A percentile compares a stretch with the other conserved stretches of the same genome.
phyloP scores from a whole-genome alignment of 208 protist genomes.

The Dictyostelium gargantuum region DNA sequence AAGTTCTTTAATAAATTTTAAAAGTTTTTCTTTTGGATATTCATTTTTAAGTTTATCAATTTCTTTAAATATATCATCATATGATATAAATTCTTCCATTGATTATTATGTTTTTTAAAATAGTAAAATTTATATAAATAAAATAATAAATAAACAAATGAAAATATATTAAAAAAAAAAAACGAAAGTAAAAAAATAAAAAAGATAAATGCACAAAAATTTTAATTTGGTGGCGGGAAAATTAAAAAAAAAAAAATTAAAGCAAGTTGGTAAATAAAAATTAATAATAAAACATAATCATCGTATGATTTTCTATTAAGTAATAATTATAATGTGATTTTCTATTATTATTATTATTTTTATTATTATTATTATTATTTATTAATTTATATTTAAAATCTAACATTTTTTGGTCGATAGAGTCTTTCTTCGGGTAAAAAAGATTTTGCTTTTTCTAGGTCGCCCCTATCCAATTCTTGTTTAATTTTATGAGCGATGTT shows the following conservation, averaged over 20 bases:
- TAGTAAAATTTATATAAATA: too few relatives aligned
- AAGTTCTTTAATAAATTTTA: background rate
- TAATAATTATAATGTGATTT: too few relatives aligned
- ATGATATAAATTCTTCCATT: background rate
- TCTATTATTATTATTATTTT: too few relatives aligned
- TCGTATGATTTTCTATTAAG: too few relatives aligned
- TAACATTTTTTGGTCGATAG: background rate
- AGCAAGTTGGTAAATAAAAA: too few relatives aligned
- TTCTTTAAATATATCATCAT: background rate
- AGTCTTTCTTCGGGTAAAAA: background rate
- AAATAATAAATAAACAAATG: too few relatives aligned
- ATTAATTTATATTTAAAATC: background rate
- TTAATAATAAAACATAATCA: too few relatives aligned
- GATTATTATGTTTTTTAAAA: background rate
- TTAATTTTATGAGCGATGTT: background rate
- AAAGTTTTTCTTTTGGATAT: background rate
- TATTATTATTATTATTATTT: background rate
- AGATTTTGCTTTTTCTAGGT: conserved; percentile 3
- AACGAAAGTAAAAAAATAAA: background rate
- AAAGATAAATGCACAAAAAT: background rate
- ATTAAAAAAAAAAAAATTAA: too few relatives aligned
- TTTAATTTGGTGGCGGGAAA: too few relatives aligned
- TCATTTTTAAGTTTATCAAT: background rate
- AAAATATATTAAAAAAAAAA: too few relatives aligned
- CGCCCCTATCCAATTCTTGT: background rate